phyloP scores from a whole-genome alignment of 2,329 filamentous ascomycete genomes.

The Sordariomycetes sp. region DNA sequence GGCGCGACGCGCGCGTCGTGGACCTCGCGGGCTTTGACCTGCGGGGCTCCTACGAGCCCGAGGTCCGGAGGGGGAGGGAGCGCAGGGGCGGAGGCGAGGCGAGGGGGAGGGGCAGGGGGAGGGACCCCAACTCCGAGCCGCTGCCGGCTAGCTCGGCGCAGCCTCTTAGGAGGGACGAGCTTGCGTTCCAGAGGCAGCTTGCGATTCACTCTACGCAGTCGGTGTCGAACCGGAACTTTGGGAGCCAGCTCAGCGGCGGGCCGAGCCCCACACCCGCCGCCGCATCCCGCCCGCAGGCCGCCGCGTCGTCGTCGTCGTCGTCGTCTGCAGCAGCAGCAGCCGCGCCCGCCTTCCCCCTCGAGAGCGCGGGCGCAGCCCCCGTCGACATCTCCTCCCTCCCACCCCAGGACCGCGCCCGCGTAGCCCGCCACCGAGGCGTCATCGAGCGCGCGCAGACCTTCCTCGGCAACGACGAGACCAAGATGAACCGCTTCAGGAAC shows the following conservation, averaged over 20 bases:
- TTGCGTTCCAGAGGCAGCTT: constrained; percentile 85
- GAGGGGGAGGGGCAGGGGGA: constrained; percentile 45
- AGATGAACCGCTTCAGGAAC: constrained; percentile 64
- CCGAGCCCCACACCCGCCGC: constrained; percentile 11
- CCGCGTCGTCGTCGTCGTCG: constrained; percentile 9
- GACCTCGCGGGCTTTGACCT: constrained; percentile 81
- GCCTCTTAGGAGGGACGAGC: constrained; percentile 69
- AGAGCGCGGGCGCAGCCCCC: constrained; percentile 7
- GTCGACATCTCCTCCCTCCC: constrained; percentile 25
- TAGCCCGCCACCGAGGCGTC: constrained; percentile 69
- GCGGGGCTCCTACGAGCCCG: constrained; percentile 56
- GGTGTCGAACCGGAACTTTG: constrained; percentile 67
- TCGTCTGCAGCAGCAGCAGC: constrained; percentile 8
- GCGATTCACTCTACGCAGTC: constrained; percentile 57
- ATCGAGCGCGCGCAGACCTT: constrained; percentile 75
- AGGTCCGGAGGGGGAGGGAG: constrained; percentile 30
- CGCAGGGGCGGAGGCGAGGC: constrained; percentile 18
- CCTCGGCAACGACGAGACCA: constrained; percentile 61
- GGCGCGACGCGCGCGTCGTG: constrained; percentile 72
- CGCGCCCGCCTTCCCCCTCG: constrained; percentile 9
- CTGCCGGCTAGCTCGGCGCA: constrained; percentile 66
- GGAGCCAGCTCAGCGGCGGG: constrained; percentile 56
- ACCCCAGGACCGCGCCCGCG: constrained; percentile 69
- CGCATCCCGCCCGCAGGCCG: constrained; percentile 3
- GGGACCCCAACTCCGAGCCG: constrained; percentile 77